phyloP scores from a whole-genome alignment of 495 filamentous ascomycete genomes.

The Cercophora newfieldiana region DNA sequence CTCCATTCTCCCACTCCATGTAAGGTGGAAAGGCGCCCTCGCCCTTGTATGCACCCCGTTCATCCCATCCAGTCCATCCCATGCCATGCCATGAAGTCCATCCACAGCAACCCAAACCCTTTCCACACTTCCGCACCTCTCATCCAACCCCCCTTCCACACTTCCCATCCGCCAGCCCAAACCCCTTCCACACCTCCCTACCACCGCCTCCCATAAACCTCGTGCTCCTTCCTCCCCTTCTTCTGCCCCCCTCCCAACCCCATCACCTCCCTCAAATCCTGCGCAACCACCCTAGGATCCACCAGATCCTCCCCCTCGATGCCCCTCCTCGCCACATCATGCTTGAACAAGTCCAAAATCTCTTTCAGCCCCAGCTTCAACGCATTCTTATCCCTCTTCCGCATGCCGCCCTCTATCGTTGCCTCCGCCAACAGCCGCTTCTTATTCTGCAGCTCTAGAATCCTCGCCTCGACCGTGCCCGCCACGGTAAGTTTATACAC shows the following conservation, averaged over 20 bases:
- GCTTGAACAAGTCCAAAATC: conserved; percentile 84
- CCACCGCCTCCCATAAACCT: conserved; percentile 44
- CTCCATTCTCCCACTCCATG: neutral
- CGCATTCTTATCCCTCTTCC: conserved; percentile 57
- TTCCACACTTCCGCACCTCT: too few relatives aligned
- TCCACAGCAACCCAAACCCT: too few relatives aligned
- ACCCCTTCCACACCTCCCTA: conserved; percentile 17
- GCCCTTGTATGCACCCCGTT: too few relatives aligned
- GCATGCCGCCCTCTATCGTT: conserved; percentile 39
- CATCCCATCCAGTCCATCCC: too few relatives aligned
- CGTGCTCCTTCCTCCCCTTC: conserved; percentile 32
- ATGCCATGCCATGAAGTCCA: too few relatives aligned
- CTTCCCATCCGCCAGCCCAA: neutral
- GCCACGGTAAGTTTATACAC: conserved; percentile 91
- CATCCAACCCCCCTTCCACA: neutral
- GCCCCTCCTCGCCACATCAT: conserved; percentile 53
- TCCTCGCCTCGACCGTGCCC: conserved; percentile 86
- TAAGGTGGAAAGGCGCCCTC: too few relatives aligned
- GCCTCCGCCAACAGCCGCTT: conserved; percentile 82
- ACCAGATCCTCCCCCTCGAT: conserved; percentile 10
- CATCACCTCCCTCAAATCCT: conserved; percentile 21
- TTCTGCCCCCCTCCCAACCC: conserved; percentile 19
- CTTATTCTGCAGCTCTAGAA: conserved; percentile 86
- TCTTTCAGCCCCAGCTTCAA: conserved; percentile 89
- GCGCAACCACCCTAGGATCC: conserved; percentile 12